phyloP scores from a whole-genome alignment of 768 basidiomycete genomes.

The Termitomyces sp. region DNA sequence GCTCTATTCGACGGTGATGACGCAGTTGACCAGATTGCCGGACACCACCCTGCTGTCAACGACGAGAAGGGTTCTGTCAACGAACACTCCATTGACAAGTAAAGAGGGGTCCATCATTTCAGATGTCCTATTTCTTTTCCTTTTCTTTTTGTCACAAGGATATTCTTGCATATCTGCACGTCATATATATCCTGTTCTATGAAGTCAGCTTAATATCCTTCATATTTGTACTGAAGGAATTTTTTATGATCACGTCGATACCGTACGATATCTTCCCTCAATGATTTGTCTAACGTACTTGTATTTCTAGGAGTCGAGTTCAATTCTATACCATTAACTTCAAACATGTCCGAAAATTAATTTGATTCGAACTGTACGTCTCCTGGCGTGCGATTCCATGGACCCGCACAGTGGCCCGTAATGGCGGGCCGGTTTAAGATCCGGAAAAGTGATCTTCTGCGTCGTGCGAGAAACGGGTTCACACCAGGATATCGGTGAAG shows the following conservation, averaged over 20 bases:
- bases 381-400: background rate
- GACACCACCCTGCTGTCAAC: conserved; percentile 14
- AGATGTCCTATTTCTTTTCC: background rate
- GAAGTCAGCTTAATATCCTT: conserved; percentile 5
- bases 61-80: conserved; percentile 31
- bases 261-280: conserved; percentile 6
- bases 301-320: background rate
- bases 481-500: too few relatives aligned
- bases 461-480: too few relatives aligned
- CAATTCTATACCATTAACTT: background rate
- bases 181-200: conserved; percentile 1
- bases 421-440: background rate
- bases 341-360: background rate
- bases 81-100: conserved; percentile 18
- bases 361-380: background rate
- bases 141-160: background rate
- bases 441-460: too few relatives aligned
- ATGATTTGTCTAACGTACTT: background rate
- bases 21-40: conserved; percentile 33
- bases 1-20: conserved; percentile 72
- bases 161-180: background rate
- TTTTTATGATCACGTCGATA: background rate
- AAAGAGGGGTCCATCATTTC: conserved; percentile 2
- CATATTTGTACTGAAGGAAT: background rate
- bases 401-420: background rate